phyloP scores from a whole-genome alignment of 768 basidiomycete species.

The Thelephora ganbajun region DNA sequence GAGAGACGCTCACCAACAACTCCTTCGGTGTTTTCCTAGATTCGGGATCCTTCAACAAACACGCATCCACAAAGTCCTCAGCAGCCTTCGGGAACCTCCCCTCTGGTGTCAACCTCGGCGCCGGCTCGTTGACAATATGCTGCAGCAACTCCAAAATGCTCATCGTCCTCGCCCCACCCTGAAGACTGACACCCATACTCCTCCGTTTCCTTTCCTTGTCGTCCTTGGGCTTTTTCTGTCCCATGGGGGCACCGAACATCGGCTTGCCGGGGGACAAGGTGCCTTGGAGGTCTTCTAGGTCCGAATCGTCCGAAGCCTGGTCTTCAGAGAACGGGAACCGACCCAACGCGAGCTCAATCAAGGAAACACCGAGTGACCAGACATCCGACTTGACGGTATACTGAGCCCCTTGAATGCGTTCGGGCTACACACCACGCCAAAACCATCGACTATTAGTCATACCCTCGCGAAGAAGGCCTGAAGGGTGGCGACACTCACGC shows the following conservation, averaged over 20 bases:
- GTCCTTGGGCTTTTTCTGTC: slow-evolving; percentile 18
- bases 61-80: slow-evolving; percentile 79
- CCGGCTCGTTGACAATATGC: slow-evolving; percentile 98
- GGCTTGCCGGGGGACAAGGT: slow-evolving; percentile 67
- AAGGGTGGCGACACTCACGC: slow-evolving; percentile 40
- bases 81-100: slow-evolving; percentile 62
- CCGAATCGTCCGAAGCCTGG: slow-evolving; percentile 61
- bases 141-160: slow-evolving; percentile 92
- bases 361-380: slow-evolving; percentile 94
- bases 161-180: slow-evolving; percentile 96
- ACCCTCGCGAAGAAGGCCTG: slow-evolving; percentile 6
- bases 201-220: slow-evolving; percentile 71
- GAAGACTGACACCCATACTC: slow-evolving; percentile 84
- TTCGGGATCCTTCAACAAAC: slow-evolving; percentile 83
- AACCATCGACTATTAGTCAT: slow-evolving; percentile 6
- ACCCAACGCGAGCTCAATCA: slow-evolving; percentile 93
- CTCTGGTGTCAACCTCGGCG: slow-evolving; percentile 70
- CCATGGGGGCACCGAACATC: slow-evolving; percentile 25
- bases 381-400: slow-evolving; percentile 99
- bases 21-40: slow-evolving; percentile 78
- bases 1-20: slow-evolving; percentile 42
- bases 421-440: slow-evolving; percentile 46
- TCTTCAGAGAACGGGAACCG: slow-evolving; percentile 88
- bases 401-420: slow-evolving; percentile 96
- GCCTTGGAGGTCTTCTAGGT: slow-evolving; percentile 64